Evolutionary conservation across 176 grass and related monocot genomes (phyloP), one percentile per base, ranked within the genome.

Genomic region (Aegilops umbellulata): DNA sequence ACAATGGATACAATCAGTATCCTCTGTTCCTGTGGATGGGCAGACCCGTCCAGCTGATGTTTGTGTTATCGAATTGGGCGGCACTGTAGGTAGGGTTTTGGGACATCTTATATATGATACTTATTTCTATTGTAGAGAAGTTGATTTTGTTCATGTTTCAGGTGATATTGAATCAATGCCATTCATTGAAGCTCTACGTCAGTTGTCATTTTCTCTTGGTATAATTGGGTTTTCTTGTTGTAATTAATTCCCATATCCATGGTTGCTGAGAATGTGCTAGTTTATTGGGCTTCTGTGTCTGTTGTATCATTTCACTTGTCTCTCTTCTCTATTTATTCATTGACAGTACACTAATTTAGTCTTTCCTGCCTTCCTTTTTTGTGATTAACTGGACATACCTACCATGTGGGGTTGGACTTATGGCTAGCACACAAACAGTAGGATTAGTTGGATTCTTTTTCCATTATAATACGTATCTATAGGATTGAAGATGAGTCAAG

Each of bases 91-190:
- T 98, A 95, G 15, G 89, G 24, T 82, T 79, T 71, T 47, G 4
- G 25, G 36, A 7, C 26, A 63, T 88, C 9, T 69, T 80, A 39
- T 69, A 58, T 77, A 11, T 14, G 31, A 7, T 22, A 55, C 55
- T 75, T 68, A 69, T 74, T 55, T 70, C 13, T 86, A 27, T 35
- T 84, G 38, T 23, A 61, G 11, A 30, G 8, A 63, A 81, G 27
- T 80, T 80, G 44, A 77, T 78, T 83, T 79, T 22, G 0, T 69
- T 25, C 64, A 65, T 85, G 58, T 81, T 89, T 76, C 93, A 98
- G 97, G 97, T 94, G 97, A 98, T 90, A 98, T 98, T 65, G 97
- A 98, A 77, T 98, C 97, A 51, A 98, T 98, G 97, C 90, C 94
- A 73, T 98, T 98, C 82, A 94, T 98, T 89, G 97, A 98, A 90